Base-by-base conservation (phyloP, 2,329 filamentous ascomycete genomes). In the Hypoxylon sp. region DNA sequence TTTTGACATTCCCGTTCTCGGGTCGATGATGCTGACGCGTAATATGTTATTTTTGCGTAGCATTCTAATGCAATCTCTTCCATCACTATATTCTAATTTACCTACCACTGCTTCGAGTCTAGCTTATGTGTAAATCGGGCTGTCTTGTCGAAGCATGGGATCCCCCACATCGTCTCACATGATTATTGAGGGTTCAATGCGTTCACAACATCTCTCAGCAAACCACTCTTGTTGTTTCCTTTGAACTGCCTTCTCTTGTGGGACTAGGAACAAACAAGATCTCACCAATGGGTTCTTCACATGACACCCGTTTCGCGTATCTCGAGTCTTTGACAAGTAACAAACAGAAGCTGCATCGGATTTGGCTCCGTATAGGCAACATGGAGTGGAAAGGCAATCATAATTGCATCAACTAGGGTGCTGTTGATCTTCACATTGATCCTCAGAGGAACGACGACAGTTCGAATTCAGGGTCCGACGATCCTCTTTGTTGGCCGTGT, bases 121-220 rank as follows among this genome's bases (percentile, higher is more conserved):
- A 29, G 48, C 52, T 70, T 33, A 48, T 57, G 33, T 53, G 67
- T 61, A 39, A 13, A 44, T 39, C 75, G 73, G 13, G 70, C 76
- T 44, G 68, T 75, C 9, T 58, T 74, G 42, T 24, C 77, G 14
- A 50, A 72, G 44, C 75, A 77, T 59, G 70, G 31, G 24, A 54
- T 17, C 54, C 31, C 63, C 78, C n/a, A 70, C 72, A 33, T 70
- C 68, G 24, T 57, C 71, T n/a, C 77, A 74, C 55, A 72, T 78
- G 46, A 52, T 68, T 8, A 63, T 72, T 19, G 74, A 74, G 74
- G 60, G 29, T 74, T 78, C 60, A 72, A 76, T 26, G 70, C 71
- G 44, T 72, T 77, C 33, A 72, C 77, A 46, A 74, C 70, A 50
- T 73, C 74, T 24, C 75, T 78, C 35, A 71, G 73, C 76, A 71